These are phyloP conservation scores for Globisporangium spinosum DNA, from an alignment of 352 stramenopile genomes.

Conservation along the genomic window DNA sequence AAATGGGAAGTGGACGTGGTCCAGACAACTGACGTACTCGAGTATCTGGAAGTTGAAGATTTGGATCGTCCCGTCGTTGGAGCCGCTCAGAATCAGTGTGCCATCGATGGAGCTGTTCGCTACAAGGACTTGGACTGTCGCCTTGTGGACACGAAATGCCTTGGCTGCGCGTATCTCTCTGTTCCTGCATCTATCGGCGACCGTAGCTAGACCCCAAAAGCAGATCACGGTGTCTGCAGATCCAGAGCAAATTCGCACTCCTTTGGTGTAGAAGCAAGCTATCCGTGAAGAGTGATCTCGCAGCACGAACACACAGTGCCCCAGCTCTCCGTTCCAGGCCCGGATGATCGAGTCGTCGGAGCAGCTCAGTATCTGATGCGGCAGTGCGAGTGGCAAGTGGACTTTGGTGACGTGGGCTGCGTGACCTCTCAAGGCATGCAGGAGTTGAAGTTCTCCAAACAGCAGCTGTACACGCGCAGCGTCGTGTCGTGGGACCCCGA, in stretches of 20 bases:
- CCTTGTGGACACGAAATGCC: constrained; percentile 40
- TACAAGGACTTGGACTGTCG: constrained; percentile 53
- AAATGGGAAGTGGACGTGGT: constrained; percentile 46
- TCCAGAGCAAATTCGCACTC: constrained; percentile 43
- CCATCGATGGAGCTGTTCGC: constrained; percentile 5
- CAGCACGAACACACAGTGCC: constrained; percentile 38
- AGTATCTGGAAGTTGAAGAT: constrained; percentile 47
- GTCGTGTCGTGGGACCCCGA: constrained; percentile 68
- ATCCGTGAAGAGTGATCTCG: constrained; percentile 42
- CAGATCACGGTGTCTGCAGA: constrained; percentile 52
- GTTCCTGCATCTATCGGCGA: constrained; percentile 5
- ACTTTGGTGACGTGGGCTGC: constrained; percentile 58
- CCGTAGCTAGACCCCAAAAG: constrained; percentile 43
- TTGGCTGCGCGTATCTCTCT: constrained; percentile 20
- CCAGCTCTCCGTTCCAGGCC: constrained; percentile 47
- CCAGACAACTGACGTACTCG: constrained; percentile 41
- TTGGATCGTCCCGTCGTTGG: constrained; percentile 75
- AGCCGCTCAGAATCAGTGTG: constrained; percentile 49
- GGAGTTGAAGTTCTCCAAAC: constrained; percentile 33
- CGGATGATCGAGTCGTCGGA: constrained; percentile 61
- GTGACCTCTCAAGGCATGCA: constrained; percentile 44
- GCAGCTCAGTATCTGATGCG: constrained; percentile 42
- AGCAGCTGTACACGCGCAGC: constrained; percentile 48
- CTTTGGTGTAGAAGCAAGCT: constrained; percentile 38
- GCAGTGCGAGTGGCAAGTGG: constrained; percentile 22